phyloP scores from a whole-genome alignment of 176 grass and related monocot genomes.

The Eleusine coracana region DNA sequence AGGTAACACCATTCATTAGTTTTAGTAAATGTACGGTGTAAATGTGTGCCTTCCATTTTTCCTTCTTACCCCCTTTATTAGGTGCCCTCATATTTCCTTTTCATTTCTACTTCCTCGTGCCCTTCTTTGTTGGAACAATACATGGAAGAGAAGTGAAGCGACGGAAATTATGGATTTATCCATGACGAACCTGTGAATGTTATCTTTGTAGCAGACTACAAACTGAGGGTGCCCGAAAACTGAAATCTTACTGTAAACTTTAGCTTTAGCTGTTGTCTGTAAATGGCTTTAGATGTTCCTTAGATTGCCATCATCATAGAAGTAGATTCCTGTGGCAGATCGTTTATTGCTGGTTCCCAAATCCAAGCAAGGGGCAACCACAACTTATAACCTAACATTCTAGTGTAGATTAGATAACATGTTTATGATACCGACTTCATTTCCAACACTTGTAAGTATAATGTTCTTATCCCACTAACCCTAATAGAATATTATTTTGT shows the following conservation, averaged over 20 bases:
- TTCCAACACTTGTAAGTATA: slow-evolving; percentile 21
- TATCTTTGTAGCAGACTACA: slow-evolving; percentile 37
- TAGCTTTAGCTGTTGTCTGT: slow-evolving; percentile 32
- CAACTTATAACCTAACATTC: slow-evolving; percentile 35
- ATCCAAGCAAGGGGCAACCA: slow-evolving; percentile 21
- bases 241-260: slow-evolving; percentile 39
- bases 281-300: slow-evolving; percentile 9
- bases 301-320: slow-evolving; percentile 25
- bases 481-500: not conserved
- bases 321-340: not conserved
- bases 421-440: slow-evolving; percentile 25
- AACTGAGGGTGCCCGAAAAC: slow-evolving; percentile 21
- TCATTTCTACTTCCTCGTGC: slow-evolving; percentile 30
- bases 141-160: slow-evolving; percentile 72
- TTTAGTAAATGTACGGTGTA: slow-evolving; percentile 49
- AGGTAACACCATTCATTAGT: slow-evolving; percentile 60
- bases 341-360: slow-evolving; percentile 17
- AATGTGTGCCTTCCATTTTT: slow-evolving; percentile 52
- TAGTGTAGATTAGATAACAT: slow-evolving; percentile 42
- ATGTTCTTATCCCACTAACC: not conserved
- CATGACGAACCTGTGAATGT: slow-evolving; percentile 41
- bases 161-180: slow-evolving; percentile 49
- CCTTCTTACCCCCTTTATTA: slow-evolving; percentile 19
- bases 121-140: slow-evolving; percentile 40
- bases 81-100: slow-evolving; percentile 33